Evolutionary conservation across 257 asterid species (phyloP).

Genomic region (Plantago elongata): DNA sequence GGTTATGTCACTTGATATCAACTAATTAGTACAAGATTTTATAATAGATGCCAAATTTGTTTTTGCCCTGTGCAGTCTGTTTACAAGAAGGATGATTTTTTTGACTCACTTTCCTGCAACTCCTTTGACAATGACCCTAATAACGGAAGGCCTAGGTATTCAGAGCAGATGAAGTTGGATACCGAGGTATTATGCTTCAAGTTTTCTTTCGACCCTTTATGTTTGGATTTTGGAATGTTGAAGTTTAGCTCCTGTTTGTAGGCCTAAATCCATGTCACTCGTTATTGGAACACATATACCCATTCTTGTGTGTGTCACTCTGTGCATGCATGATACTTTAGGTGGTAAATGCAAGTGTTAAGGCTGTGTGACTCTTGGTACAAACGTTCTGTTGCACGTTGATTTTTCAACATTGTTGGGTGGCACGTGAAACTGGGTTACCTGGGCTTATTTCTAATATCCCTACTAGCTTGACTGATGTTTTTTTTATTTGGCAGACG

Average conservation of each 20-base stretch:
- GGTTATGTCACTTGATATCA: constrained; percentile 4
- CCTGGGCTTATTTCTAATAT: neutral
- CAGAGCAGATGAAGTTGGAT: constrained; percentile 92
- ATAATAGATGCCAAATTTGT: constrained; percentile 22
- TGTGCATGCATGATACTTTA: too few species aligned
- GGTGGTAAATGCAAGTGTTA: too few species aligned
- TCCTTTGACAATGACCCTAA: constrained; percentile 42
- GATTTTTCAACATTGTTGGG: neutral
- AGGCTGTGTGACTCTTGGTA: too few species aligned
- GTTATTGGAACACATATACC: too few species aligned
- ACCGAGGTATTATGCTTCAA: constrained; percentile 62
- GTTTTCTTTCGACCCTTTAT: neutral
- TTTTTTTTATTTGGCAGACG: constrained; percentile 44
- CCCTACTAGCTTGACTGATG: constrained; percentile 18
- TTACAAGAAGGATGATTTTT: constrained; percentile 91
- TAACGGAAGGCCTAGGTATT: constrained; percentile 75
- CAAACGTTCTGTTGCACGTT: too few species aligned
- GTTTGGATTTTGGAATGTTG: neutral
- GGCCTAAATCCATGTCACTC: neutral
- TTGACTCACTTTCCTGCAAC: constrained; percentile 70
- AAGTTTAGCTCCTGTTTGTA: neutral
- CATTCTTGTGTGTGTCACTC: too few species aligned
- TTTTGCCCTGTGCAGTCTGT: constrained; percentile 45
- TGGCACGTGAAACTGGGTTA: neutral
- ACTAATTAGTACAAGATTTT: constrained; percentile 16